Percentiles rank a stretch among this genome's conserved stretches.
phyloP scores from a whole-genome alignment of 441 rosid genomes.

The Gossypium schwendimanii region DNA sequence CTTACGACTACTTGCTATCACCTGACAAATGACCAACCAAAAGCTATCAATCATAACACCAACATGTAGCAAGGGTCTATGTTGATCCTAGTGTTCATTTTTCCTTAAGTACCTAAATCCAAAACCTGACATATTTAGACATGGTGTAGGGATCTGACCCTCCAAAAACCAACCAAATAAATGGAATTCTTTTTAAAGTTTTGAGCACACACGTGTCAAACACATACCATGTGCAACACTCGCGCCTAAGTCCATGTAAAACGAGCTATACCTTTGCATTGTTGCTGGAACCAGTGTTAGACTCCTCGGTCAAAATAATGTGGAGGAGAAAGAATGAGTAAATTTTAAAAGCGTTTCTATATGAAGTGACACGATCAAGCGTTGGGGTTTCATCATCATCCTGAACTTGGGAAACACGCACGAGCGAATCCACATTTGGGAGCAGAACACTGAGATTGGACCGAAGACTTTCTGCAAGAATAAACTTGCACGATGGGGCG shows the following conservation, averaged over 20 bases:
- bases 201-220: background rate
- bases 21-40: slow-evolving; percentile 39
- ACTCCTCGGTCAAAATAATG: slow-evolving; percentile 60
- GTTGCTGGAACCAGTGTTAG: slow-evolving; percentile 26
- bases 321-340: slow-evolving; percentile 78
- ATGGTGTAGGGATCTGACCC: background rate
- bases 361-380: slow-evolving; percentile 56
- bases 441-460: slow-evolving; percentile 92
- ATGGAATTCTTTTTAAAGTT: background rate
- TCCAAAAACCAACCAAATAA: background rate
- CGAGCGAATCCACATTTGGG: slow-evolving; percentile 80
- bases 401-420: slow-evolving; percentile 47
- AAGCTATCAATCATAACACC: slow-evolving; percentile 1
- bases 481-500: slow-evolving; percentile 51
- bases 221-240: background rate
- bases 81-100: background rate
- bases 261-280: slow-evolving; percentile 48
- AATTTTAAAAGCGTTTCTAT: slow-evolving; percentile 82
- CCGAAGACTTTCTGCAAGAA: slow-evolving; percentile 73
- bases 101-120: background rate
- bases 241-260: background rate
- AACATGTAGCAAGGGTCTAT: background rate
- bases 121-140: background rate
- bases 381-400: slow-evolving; percentile 38
- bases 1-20: slow-evolving; percentile 51